phyloP scores from a whole-genome alignment of 2,329 filamentous ascomycete species.

The Aspergillus pseudoglaucus region DNA sequence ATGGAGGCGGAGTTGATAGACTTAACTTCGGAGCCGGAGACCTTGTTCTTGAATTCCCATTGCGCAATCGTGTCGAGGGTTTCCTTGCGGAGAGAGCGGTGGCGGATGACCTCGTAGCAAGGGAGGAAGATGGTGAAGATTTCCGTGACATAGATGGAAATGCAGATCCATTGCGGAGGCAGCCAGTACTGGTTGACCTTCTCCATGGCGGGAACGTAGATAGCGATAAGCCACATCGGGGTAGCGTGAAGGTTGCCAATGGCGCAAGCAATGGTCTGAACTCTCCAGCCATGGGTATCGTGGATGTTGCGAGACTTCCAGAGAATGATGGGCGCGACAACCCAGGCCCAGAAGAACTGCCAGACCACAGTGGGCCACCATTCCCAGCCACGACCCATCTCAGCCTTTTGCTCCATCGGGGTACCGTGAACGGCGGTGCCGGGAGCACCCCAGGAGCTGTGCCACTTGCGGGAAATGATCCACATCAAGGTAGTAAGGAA shows the following conservation, averaged over 20 bases:
- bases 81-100: constrained; percentile 26
- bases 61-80: constrained; percentile 31
- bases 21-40: constrained; percentile 13
- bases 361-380: constrained; percentile 45
- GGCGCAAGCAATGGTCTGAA: constrained; percentile 53
- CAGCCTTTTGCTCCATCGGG: constrained; percentile 37
- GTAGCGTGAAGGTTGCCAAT: constrained; percentile 53
- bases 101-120: constrained; percentile 49
- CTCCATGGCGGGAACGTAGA: constrained; percentile 50
- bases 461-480: constrained; percentile 60
- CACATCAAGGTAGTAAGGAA: constrained; percentile 55
- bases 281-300: constrained; percentile 61
- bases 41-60: constrained; percentile 33
- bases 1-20: constrained; percentile 25
- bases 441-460: constrained; percentile 40
- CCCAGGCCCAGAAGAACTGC: constrained; percentile 17
- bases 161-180: constrained; percentile 56
- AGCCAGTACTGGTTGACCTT: constrained; percentile 51
- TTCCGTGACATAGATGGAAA: constrained; percentile 58
- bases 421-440: constrained; percentile 51
- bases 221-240: constrained; percentile 57
- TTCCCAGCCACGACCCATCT: constrained; percentile 51
- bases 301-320: constrained; percentile 56
- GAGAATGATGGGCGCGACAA: constrained; percentile 36
- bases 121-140: constrained; percentile 59